phyloP scores from a whole-genome alignment of 179 eudicot species.

The Nepenthes alata region DNA sequence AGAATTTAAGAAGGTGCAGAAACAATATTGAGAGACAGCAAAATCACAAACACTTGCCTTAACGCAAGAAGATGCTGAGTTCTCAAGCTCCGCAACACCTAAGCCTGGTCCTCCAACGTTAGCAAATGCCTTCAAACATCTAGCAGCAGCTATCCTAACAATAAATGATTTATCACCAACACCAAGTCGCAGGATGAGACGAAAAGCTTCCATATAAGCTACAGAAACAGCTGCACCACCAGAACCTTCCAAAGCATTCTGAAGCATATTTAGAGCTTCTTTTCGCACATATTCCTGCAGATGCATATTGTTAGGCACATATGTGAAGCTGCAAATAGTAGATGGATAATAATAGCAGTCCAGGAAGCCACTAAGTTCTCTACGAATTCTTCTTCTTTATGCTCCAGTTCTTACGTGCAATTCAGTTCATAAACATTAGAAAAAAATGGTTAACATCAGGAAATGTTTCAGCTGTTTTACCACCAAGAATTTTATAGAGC shows the following conservation, averaged over 20 bases:
- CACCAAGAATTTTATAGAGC: no score
- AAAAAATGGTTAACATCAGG: no score
- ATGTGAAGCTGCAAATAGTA: not conserved
- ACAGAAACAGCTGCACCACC: constrained; percentile 62
- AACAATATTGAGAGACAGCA: constrained; percentile 3
- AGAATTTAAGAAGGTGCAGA: constrained; percentile 5
- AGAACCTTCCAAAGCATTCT: constrained; percentile 94
- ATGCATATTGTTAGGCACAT: constrained; percentile 3
- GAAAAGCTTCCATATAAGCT: constrained; percentile 78
- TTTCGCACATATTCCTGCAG: constrained; percentile 84
- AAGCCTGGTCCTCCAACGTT: constrained; percentile 88
- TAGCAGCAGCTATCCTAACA: constrained; percentile 96
- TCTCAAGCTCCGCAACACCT: constrained; percentile 80
- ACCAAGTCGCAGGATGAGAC: constrained; percentile 60
- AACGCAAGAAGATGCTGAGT: constrained; percentile 68
- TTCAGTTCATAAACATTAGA: no score
- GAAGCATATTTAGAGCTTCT: constrained; percentile 88
- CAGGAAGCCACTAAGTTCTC: no score
- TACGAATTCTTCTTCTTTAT: no score
- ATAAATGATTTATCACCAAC: constrained; percentile 72
- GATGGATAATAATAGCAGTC: not conserved
- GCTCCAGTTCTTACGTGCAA: no score
- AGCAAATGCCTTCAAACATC: constrained; percentile 91
- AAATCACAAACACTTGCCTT: constrained; percentile 31
- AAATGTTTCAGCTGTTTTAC: no score